Evolutionary conservation across 2,329 filamentous ascomycete species (phyloP), one percentile per base, ranked within the genome.

Genomic region (Monilinia laxa): DNA sequence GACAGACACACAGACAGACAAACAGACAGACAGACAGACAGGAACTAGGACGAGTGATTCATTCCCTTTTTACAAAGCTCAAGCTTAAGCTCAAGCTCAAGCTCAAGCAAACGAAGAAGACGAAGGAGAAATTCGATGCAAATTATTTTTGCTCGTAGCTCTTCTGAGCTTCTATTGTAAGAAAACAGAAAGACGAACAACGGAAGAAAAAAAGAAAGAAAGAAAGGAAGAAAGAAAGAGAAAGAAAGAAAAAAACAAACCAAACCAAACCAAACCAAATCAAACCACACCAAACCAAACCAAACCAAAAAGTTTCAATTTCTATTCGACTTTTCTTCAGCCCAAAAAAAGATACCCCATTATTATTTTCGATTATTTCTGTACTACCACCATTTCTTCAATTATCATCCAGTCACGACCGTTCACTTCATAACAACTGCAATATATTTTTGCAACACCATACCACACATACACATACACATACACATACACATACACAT

Each of bases 101-200:
- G 31, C 31, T 35, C 31, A 35, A 35, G 31, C 31, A 35, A 35
- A 35, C 31, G 16, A 20, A 55, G 25, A 47, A 47, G 16, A 47
- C 35, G 20, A 49, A 49, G 51, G 23, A 35, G 62, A 57, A 35
- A 60, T 65, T 65, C 63, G 63, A 65, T 65, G 63, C 63, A 65
- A 65, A 65, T 59, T 65, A 56, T 56, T 38, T 53, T 65, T 49
- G 54, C 63, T 51, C n/a, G 31, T 60, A 60, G 63, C 63, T 65
- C 63, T 65, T 59, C 55, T 65, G 63, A 65, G 63, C 63, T 38
- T 42, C 42, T 28, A 51, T 60, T n/a, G 20, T 60, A 60, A 60
- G 14, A 51, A 20, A 55, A 20, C 7, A 35, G 25, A 31, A 60
- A 49, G 25, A 35, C 31, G 18, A n/a, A 16, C 2, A 52, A n/a